Evolutionary conservation across 2,329 filamentous ascomycete species (phyloP), one percentile per base, ranked within the genome.

Genomic region (Apiospora rasikravindrae): DNA sequence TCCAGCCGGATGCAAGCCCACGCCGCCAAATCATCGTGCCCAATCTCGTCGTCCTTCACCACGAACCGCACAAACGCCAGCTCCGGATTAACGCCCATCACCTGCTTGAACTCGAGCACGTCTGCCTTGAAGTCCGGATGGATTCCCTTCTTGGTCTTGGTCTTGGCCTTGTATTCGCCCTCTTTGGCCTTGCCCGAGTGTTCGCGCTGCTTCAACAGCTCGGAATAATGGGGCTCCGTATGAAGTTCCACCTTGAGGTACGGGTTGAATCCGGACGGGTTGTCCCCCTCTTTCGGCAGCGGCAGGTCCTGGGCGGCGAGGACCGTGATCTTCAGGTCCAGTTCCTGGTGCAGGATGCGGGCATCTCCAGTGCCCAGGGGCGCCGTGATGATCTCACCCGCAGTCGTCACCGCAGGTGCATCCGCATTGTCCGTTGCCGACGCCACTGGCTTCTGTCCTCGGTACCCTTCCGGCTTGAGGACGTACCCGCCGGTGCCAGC

Each of bases 1-100:
- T 98, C 95, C 29, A 98, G 88, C 51, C 95, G 88, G 76, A 97
- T 91, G 78, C 95, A 98, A 1, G 93, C 91, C 96, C 96, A 98
- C 2, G 93, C 94, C 14, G 94, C 92, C 71, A 98, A 82, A 73
- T 92, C 89, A 78, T 98, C 95, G 74, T 88, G 88, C 4, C 92
- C 91, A 75, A 95, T 89, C 81, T 96, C 93, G 76, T 97, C 93
- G 80, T 98, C 94, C 81, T 95, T 93, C 76, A 98, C 87, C 77
- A 97, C 94, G 85, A 98, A 94, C 77, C 93, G 87, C 70, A 94
- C 86, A 83, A 95, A 95, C 42, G 90, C 90, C 73, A 95, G 84
- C 78, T 92, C 89, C 70, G 93, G 89, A 11, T 93, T 86, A 1
- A 94, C 85, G 11, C 89, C 86, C 0, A 83, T 80, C 42, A 90